phyloP scores from a whole-genome alignment of 208 protist species.

The Angomonas desouzai region DNA sequence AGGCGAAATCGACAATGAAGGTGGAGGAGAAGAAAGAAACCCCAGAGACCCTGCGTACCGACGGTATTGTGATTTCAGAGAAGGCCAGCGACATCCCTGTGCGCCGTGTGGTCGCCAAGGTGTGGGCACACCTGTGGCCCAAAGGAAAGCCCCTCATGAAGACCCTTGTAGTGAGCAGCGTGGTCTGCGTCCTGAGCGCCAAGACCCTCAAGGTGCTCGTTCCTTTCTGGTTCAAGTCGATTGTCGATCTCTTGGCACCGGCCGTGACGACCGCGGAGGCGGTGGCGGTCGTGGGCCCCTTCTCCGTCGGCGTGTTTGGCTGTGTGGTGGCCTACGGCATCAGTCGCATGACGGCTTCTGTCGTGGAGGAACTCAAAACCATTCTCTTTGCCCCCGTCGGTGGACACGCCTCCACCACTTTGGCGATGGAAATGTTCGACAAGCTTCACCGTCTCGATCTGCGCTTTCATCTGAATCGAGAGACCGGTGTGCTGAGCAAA shows the following conservation, averaged over 20 bases:
- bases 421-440: constrained; percentile 85
- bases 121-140: constrained; percentile 83
- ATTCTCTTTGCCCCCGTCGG: constrained; percentile 89
- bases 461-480: constrained; percentile 82
- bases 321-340: constrained; percentile 86
- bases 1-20: not conserved
- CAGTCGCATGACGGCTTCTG: constrained; percentile 60
- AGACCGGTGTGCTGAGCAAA: constrained; percentile 89
- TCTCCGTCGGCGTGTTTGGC: constrained; percentile 73
- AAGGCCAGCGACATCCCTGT: constrained; percentile 59
- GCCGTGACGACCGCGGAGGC: constrained; percentile 4
- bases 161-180: constrained; percentile 65
- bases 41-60: constrained; percentile 12
- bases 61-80: constrained; percentile 42
- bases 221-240: constrained; percentile 89
- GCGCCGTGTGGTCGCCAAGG: constrained; percentile 64
- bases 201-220: constrained; percentile 86
- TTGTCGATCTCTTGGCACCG: constrained; percentile 79
- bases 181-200: constrained; percentile 69
- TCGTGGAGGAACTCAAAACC: constrained; percentile 87
- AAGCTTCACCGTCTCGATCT: constrained; percentile 88
- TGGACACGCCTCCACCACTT: constrained; percentile 71
- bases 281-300: constrained; percentile 35
- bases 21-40: not conserved
- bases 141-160: constrained; percentile 53